Percentiles rank a stretch among this genome's conserved stretches.
These are phyloP conservation scores for Lepidium didymum DNA, from an alignment of 345 rosid species.

Conservation along the genomic window DNA sequence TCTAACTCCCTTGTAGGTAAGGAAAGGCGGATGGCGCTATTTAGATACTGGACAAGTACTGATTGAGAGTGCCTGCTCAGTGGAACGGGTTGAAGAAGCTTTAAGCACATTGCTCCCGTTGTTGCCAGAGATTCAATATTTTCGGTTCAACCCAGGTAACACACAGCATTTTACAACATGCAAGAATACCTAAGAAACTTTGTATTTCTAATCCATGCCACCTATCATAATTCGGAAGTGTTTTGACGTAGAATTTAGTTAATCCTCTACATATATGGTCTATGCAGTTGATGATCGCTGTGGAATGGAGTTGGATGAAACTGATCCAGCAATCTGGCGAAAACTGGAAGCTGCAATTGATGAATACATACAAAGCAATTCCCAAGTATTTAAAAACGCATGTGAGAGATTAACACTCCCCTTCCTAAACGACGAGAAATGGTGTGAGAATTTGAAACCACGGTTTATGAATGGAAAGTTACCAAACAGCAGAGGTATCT, in stretches of 20 bases:
- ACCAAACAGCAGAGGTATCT: slow-evolving; percentile 25
- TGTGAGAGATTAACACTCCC: slow-evolving; percentile 79
- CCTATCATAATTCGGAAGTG: background rate
- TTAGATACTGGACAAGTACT: slow-evolving; percentile 96
- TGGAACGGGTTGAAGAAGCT: slow-evolving; percentile 97
- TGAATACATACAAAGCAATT: slow-evolving; percentile 69
- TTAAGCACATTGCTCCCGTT: slow-evolving; percentile 86
- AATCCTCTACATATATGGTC: slow-evolving; percentile 11
- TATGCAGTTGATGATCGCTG: slow-evolving; percentile 87
- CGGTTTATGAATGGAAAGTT: slow-evolving; percentile 28
- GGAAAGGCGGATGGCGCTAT: slow-evolving; percentile 99
- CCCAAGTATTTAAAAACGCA: slow-evolving; percentile 56
- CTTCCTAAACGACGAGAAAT: slow-evolving; percentile 67
- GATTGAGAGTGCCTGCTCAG: slow-evolving; percentile 98
- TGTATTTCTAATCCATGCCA: background rate
- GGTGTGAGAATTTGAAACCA: slow-evolving; percentile 49
- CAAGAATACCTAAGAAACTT: background rate
- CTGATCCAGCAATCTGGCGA: slow-evolving; percentile 93
- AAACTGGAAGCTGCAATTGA: slow-evolving; percentile 82
- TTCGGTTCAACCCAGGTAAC: slow-evolving; percentile 88
- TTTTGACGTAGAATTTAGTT: background rate
- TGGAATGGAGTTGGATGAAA: slow-evolving; percentile 98
- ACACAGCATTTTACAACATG: slow-evolving; percentile 1
- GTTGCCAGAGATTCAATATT: slow-evolving; percentile 91
- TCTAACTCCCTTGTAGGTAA: slow-evolving; percentile 37